phyloP scores from a whole-genome alignment of 768 basidiomycete genomes.

The Termitomyces eurrhizus region DNA sequence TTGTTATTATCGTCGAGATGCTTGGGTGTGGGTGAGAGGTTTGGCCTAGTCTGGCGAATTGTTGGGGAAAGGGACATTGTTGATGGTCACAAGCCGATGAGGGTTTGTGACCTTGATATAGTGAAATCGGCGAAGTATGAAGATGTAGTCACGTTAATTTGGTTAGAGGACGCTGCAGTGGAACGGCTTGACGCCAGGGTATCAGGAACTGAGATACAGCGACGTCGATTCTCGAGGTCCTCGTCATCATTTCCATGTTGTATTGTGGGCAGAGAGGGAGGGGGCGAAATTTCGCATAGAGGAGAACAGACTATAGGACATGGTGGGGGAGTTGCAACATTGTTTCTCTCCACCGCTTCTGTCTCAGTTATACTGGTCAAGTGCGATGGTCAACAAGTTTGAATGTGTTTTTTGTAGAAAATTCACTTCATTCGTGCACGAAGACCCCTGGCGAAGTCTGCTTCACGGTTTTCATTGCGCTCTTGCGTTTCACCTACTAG shows the following conservation, averaged over 20 bases:
- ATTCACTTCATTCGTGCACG: conserved; percentile 66
- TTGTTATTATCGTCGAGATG: conserved; percentile 11
- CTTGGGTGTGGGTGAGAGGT: conserved; percentile 10
- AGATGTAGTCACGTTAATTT: conserved; percentile 9
- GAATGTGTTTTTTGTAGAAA: conserved; percentile 1
- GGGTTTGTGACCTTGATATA: conserved; percentile 8
- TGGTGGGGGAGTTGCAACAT: too few relatives aligned
- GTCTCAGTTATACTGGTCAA: conserved; percentile 23
- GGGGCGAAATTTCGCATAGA: conserved; percentile 35
- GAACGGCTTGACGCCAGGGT: conserved; percentile 1
- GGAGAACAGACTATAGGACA: too few relatives aligned
- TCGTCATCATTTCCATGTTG: conserved; percentile 31
- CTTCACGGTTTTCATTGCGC: conserved; percentile 52
- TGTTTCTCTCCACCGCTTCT: conserved; percentile 10
- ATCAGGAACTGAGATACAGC: conserved; percentile 26
- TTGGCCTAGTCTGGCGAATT: conserved; percentile 8
- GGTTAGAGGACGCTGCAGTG: neutral
- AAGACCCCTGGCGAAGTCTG: conserved; percentile 59
- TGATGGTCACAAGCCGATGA: conserved; percentile 2
- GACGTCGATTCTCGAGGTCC: conserved; percentile 34
- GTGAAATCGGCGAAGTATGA: conserved; percentile 14
- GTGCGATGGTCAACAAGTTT: conserved; percentile 7
- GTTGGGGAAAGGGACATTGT: conserved; percentile 19
- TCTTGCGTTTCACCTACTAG: conserved; percentile 64
- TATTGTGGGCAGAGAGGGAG: conserved; percentile 22